Conservation (phyloP, 306 rosid genomes). For the Quercus dentata region DNA sequence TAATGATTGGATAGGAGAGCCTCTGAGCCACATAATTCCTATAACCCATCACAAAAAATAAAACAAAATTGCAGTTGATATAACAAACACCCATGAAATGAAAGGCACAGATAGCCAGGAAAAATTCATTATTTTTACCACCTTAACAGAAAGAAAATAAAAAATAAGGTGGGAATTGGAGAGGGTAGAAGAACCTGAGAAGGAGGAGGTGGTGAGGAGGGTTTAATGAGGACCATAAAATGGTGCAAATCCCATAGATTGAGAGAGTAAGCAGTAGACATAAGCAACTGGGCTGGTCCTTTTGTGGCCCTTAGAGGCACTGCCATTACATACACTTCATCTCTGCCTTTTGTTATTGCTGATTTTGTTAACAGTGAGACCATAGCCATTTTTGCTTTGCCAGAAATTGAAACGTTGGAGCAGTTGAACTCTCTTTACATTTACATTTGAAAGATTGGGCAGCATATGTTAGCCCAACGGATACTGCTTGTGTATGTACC, state of each 20-base stretch:
- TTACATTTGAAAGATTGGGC: no score
- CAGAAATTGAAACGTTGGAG: neutral
- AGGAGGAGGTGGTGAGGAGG: conserved; percentile 36
- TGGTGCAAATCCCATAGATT: conserved; percentile 83
- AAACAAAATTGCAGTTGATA: neutral
- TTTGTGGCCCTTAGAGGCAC: conserved; percentile 79
- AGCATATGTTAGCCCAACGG: no score
- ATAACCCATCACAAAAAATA: neutral
- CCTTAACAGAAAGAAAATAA: neutral
- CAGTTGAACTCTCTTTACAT: neutral
- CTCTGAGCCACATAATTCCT: neutral
- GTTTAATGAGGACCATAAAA: conserved; percentile 77
- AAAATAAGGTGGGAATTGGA: neutral
- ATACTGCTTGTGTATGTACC: no score
- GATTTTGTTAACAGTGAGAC: conserved; percentile 27
- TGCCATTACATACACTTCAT: conserved; percentile 80
- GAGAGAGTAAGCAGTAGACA: conserved; percentile 70
- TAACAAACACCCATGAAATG: neutral
- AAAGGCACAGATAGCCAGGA: neutral
- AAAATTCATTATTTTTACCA: neutral
- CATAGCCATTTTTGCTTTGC: conserved; percentile 24
- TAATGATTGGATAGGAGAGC: neutral
- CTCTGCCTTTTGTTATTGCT: conserved; percentile 32
- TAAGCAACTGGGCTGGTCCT: conserved; percentile 79
- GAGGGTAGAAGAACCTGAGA: conserved; percentile 51